Evolutionary conservation across 2,329 filamentous ascomycete genomes (phyloP).

Genomic region (Aschersonia sp.): DNA sequence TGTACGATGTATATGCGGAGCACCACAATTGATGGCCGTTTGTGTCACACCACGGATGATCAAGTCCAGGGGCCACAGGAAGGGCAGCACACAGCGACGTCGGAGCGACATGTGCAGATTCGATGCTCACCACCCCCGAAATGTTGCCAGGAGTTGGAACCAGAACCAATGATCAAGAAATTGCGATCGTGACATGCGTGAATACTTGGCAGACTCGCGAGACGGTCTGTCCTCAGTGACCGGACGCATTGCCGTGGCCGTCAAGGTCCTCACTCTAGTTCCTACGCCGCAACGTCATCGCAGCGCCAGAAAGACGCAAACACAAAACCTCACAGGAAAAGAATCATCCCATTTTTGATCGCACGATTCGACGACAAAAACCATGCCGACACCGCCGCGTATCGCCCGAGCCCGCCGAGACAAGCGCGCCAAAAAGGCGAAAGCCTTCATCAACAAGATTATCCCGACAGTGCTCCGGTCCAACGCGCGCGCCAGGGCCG

Average conservation of each 20-base stretch:
- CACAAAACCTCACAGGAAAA: background rate
- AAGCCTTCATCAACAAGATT: conserved; percentile 42
- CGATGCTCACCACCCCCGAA: too few species aligned
- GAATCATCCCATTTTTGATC: too few species aligned
- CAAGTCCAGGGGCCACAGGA: too few species aligned
- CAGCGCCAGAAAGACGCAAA: background rate
- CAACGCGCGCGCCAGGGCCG: conserved; percentile 38
- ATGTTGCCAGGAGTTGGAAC: too few species aligned
- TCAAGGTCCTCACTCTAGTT: background rate
- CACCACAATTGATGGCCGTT: too few species aligned
- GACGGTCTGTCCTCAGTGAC: background rate
- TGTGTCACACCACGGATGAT: too few species aligned
- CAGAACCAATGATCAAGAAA: too few species aligned
- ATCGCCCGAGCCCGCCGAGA: conserved; percentile 5
- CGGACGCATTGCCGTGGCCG: background rate
- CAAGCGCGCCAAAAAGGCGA: conserved; percentile 39
- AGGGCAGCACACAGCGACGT: too few species aligned
- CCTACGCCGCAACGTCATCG: background rate
- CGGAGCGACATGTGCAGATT: too few species aligned
- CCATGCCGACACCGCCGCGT: background rate
- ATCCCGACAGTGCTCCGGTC: conserved; percentile 40
- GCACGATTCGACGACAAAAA: background rate
- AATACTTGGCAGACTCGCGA: too few species aligned
- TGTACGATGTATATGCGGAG: too few species aligned
- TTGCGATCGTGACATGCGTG: too few species aligned